phyloP scores from a whole-genome alignment of 352 stramenopile species.

The Lagenidium giganteum region DNA sequence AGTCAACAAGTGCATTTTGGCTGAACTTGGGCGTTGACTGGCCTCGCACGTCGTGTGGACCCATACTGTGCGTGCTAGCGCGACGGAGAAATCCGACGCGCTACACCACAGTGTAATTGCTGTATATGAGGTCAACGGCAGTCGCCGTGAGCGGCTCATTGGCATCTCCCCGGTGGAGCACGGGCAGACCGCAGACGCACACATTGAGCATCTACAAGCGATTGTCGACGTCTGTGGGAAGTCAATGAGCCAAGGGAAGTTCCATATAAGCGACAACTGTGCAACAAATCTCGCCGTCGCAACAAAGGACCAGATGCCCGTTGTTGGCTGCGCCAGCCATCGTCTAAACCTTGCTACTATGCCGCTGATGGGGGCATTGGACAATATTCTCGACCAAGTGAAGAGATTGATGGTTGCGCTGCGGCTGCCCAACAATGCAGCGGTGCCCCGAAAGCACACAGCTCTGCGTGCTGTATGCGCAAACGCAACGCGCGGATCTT shows the following conservation, averaged over 20 bases:
- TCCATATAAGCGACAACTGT: conserved; percentile 2
- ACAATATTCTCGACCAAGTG: conserved; percentile 4
- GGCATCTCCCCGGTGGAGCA: not conserved
- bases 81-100: no score
- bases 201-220: not conserved
- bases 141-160: not conserved
- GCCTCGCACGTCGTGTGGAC: no score
- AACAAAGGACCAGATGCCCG: not conserved
- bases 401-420: conserved; percentile 7
- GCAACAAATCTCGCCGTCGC: not conserved
- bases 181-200: not conserved
- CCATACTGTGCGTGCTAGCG: no score
- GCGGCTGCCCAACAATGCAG: conserved; percentile 2
- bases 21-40: no score
- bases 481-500: conserved; percentile 10
- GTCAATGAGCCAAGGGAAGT: not conserved
- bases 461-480: conserved; percentile 1
- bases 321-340: not conserved
- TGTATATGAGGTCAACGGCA: not conserved
- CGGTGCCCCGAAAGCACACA: conserved; percentile 2
- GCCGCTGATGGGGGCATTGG: no score
- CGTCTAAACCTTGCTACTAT: no score
- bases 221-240: not conserved
- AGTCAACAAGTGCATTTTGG: no score
- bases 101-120: no score